A percentile compares a stretch with the other conserved stretches of the same genome.
These are phyloP conservation scores for Coemansia sp. DNA, from an alignment of 192 early-diverging fungal genomes.

Conservation along the genomic window DNA sequence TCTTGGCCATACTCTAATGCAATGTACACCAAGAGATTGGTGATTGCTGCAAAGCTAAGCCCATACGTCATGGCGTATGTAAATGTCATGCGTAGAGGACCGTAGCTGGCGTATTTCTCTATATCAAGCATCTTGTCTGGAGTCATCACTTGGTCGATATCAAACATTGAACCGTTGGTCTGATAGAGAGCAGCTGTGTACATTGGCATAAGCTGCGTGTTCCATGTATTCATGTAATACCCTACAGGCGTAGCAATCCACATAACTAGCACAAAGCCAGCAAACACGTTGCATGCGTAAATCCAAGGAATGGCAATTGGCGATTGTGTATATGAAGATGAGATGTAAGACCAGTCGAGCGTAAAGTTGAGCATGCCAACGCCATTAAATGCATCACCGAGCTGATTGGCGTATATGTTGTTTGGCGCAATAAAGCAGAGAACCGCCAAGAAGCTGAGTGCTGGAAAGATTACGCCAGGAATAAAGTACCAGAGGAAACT, in stretches of 20 bases:
- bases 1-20: conserved; percentile 67
- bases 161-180: conserved; percentile 57
- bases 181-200: conserved; percentile 60
- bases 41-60: conserved; percentile 64
- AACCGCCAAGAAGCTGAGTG: conserved; percentile 63
- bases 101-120: conserved; percentile 59
- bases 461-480: conserved; percentile 68
- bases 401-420: conserved; percentile 54
- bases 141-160: conserved; percentile 61
- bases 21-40: conserved; percentile 67
- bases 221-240: conserved; percentile 69
- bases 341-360: conserved; percentile 74
- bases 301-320: conserved; percentile 76
- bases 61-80: conserved; percentile 72
- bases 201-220: conserved; percentile 56
- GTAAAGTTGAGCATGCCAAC: conserved; percentile 70
- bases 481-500: conserved; percentile 62
- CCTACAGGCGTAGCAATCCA: conserved; percentile 73
- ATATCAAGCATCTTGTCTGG: conserved; percentile 56
- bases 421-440: conserved; percentile 59
- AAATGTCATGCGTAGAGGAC: conserved; percentile 66
- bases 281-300: conserved; percentile 69
- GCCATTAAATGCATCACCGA: conserved; percentile 57
- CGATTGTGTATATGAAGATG: conserved; percentile 58
- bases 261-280: conserved; percentile 69